Evolutionary conservation across 129 eudicot species (phyloP), one percentile per base, ranked within the genome.

Genomic region (Calendula officinalis): DNA sequence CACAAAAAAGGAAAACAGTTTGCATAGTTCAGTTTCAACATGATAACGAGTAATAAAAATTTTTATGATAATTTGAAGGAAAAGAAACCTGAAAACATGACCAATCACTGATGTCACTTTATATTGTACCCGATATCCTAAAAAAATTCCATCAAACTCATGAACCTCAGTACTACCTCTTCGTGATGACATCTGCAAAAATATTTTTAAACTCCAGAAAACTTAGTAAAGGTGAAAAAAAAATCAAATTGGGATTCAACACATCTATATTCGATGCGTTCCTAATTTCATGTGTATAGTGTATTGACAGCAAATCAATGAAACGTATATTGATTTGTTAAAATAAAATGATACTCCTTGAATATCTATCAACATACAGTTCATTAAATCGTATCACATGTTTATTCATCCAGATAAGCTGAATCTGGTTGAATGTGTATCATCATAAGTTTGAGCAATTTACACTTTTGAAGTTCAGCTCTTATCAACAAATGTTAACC

Each of bases 101-200:
- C 98, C 98, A 74, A 91, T 91, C 43, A 91, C 98, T 46, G 98
- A 85, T 45, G 98, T 91, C 70, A 91, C 95, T 87, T 77, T 91
- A 59, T 77, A 80, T 64, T 81, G 84, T 17, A 77, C 85, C 47
- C 64, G 76, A 60, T 44, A 68, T 9, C 95, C 98, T 60, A 74
- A 50, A 79, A 91, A 91, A 56, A 57, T 76, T 44, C 90, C 98
- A 42, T 87, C 86, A 78, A 91, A 91, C 75, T 91, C 98, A 78
- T 91, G 98, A 46, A 91, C 95, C 80, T 91, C 98, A 0, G 96
- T 87, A 82, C 95, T 80, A 55, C 94, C 90, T 78, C 87, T 84
- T 60, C 95, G 76, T 48, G 90, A 84, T 30, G 94, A 82, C 95
- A 91, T 91, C 98, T 91, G 90, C 62, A 62, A 59, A 59, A 22